Evolutionary conservation across 2,329 filamentous ascomycete species (phyloP).

Genomic region (Magnaporthiopsis rhizophila): DNA sequence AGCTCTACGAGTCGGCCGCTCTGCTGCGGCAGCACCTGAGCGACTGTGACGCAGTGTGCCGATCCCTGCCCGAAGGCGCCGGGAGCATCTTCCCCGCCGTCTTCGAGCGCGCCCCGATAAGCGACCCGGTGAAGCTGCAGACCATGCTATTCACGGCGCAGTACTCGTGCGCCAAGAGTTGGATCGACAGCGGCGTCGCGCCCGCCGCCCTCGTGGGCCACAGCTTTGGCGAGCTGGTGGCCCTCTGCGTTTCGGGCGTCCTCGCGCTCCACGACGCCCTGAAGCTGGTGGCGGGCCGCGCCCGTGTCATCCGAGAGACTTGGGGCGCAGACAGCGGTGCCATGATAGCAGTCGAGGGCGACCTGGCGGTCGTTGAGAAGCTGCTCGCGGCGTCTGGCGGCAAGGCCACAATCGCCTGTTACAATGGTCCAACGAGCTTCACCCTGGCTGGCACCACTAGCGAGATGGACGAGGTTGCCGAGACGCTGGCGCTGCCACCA

Average conservation of each 20-base stretch:
- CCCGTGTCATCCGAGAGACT: slow-evolving; percentile 19
- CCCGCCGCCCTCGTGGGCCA: slow-evolving; percentile 27
- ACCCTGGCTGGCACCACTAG: slow-evolving; percentile 29
- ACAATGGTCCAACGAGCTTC: slow-evolving; percentile 33
- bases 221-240: slow-evolving; percentile 33
- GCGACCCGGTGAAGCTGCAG: slow-evolving; percentile 26
- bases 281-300: slow-evolving; percentile 20
- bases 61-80: slow-evolving; percentile 11
- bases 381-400: background rate
- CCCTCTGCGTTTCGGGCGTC: slow-evolving; percentile 26
- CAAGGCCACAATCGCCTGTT: slow-evolving; percentile 34
- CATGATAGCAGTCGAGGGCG: slow-evolving; percentile 31
- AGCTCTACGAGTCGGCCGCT: slow-evolving; percentile 19
- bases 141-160: slow-evolving; percentile 30
- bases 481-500: background rate
- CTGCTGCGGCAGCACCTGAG: slow-evolving; percentile 20
- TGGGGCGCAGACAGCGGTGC: slow-evolving; percentile 28
- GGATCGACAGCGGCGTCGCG: slow-evolving; percentile 28
- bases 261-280: slow-evolving; percentile 24
- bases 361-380: slow-evolving; percentile 16
- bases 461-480: slow-evolving; percentile 22
- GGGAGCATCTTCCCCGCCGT: slow-evolving; percentile 23
- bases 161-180: slow-evolving; percentile 25
- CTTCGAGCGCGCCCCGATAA: slow-evolving; percentile 19
- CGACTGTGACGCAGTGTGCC: slow-evolving; percentile 11